Evolutionary conservation across 164 flowering plant genomes (phyloP), one percentile per base, ranked within the genome.

Genomic region (Chimonanthus salicifolius): DNA sequence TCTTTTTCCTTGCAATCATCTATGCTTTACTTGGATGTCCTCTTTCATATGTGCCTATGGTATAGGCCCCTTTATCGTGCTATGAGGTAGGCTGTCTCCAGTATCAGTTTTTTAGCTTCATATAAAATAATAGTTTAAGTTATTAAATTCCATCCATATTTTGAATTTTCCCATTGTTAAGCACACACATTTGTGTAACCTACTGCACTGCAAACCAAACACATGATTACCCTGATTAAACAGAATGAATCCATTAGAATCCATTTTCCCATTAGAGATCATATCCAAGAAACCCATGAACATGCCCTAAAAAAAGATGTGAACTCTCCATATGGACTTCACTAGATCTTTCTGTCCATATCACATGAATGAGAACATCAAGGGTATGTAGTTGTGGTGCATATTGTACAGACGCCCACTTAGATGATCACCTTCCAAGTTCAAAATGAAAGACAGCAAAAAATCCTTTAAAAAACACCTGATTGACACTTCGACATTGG

Each of bases 61-160:
- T 96, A 96, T 83, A 89, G 97, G 83, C 99, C 99, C 64, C 87
- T 96, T n/a, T 96, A 96, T 82, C 90, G 95, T 71, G 98, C 95
- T 60, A 87, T 96, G 95, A 96, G 97, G 99, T 88, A 87, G 58
- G 8, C 6, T 66, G 48, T 44, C 68, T 10, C 6, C 15, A 15
- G 47, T 66, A 11, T 44, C 16, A 10, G 47, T 66, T 66, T 11
- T 45, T 66, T 66, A 15, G 20, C 49, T 6, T 3, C 49, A 44
- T 66, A n/a, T 54, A 9, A 54, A 54, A 54, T 11, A 54, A 9
- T 54, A 54, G 58, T 54, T 54, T 13, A 11, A 54, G 16, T 13
- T 54, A 54, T 54, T 54, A 11, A 54, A 54, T 33, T 21, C 16
- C 9, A 9, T 66, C 11, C 47, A 13, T 45, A 15, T 66, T 44